phyloP scores from a whole-genome alignment of 2,329 filamentous ascomycete genomes.

The Colletotrichum gigasporum region DNA sequence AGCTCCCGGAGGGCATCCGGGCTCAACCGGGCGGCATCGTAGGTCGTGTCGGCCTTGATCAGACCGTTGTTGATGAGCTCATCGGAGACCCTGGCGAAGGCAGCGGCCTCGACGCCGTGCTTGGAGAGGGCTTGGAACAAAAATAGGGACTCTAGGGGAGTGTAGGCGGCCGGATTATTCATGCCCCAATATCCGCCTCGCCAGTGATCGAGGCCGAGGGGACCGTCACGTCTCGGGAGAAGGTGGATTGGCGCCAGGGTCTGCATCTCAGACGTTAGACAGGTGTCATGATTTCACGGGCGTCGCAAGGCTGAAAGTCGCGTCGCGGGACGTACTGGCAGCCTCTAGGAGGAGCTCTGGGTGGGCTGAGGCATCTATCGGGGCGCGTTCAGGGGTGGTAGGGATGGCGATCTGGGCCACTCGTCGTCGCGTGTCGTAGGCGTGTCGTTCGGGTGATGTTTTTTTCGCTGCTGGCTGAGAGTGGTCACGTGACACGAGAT shows the following conservation, averaged over 20 bases:
- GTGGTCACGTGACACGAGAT: constrained; percentile 24
- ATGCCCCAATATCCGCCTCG: constrained; percentile 66
- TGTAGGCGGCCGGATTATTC: constrained; percentile 73
- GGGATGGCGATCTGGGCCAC: constrained; percentile 23
- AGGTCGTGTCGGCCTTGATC: constrained; percentile 75
- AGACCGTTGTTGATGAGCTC: constrained; percentile 78
- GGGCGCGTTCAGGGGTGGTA: constrained; percentile 20
- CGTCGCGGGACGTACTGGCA: constrained; percentile 32
- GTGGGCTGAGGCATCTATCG: constrained; percentile 31
- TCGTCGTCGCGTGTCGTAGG: constrained; percentile 17
- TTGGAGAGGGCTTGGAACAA: constrained; percentile 82
- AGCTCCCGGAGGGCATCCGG: constrained; percentile 82
- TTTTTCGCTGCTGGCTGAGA: neutral
- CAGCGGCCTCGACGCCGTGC: constrained; percentile 71
- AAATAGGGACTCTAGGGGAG: constrained; percentile 85
- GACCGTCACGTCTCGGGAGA: constrained; percentile 60
- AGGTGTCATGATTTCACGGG: constrained; percentile 17
- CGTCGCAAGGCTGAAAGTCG: constrained; percentile 27
- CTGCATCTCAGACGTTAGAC: constrained; percentile 34
- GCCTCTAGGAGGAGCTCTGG: constrained; percentile 30
- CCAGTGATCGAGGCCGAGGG: constrained; percentile 67
- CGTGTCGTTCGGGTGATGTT: constrained; percentile 25
- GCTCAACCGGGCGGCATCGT: constrained; percentile 77
- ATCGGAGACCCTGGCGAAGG: constrained; percentile 78
- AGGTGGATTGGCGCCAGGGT: constrained; percentile 66